phyloP scores from a whole-genome alignment of 331 rosid species.

The Pyracantha coccinea region DNA sequence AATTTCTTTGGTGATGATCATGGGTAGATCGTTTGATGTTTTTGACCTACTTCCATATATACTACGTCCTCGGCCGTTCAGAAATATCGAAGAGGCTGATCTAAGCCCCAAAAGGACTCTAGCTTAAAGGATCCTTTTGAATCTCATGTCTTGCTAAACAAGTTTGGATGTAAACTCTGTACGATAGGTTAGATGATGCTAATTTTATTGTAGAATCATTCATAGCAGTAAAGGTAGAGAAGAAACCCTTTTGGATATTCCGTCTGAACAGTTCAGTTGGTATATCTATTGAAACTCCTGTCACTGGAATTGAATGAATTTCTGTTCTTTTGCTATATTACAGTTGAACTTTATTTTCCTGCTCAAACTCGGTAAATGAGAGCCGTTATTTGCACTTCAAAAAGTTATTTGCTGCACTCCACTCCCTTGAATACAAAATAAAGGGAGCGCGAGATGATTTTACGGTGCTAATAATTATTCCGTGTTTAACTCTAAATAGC shows the following conservation, averaged over 20 bases:
- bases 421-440: too few relatives aligned
- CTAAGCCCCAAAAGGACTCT: neutral
- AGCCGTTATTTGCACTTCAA: too few relatives aligned
- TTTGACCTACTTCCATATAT: neutral
- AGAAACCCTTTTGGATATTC: neutral
- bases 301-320: too few relatives aligned
- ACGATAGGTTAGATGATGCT: neutral
- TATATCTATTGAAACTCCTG: neutral
- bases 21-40: neutral
- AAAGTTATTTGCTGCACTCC: neutral
- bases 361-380: too few relatives aligned
- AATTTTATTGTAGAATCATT: neutral
- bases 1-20: neutral
- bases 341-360: too few relatives aligned
- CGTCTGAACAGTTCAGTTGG: neutral
- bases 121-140: neutral
- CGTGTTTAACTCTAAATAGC: too few relatives aligned
- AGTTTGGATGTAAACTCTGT: neutral
- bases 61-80: neutral
- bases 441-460: fast-evolving
- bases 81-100: neutral
- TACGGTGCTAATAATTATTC: neutral
- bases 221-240: neutral
- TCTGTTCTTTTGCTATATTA: too few relatives aligned
- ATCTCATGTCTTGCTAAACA: neutral